phyloP scores from a whole-genome alignment of 148 eudicot genomes.

The Nepenthes mirabilis region DNA sequence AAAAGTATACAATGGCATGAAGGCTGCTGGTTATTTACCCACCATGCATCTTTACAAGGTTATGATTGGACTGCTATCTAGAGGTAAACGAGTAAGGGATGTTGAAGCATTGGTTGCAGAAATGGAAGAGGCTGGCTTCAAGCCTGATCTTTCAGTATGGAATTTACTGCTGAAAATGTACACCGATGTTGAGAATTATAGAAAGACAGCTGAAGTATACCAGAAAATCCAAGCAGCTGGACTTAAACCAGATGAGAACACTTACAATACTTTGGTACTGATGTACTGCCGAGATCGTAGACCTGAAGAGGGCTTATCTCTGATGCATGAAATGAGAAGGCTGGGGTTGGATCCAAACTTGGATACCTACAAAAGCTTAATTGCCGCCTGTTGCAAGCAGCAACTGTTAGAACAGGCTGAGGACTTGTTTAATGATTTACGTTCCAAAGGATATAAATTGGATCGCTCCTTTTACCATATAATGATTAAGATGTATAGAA shows the following conservation, averaged over 20 bases:
- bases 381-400: slow-evolving; percentile 68
- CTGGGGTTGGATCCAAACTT: slow-evolving; percentile 48
- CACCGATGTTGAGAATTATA: slow-evolving; percentile 61
- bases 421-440: slow-evolving; percentile 60
- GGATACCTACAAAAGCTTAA: slow-evolving; percentile 78
- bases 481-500: slow-evolving; percentile 90
- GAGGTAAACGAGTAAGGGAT: slow-evolving; percentile 75
- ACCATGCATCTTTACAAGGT: slow-evolving; percentile 90
- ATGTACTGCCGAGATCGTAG: slow-evolving; percentile 87
- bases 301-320: slow-evolving; percentile 65
- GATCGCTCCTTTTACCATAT: slow-evolving; percentile 87
- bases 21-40: slow-evolving; percentile 91
- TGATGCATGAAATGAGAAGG: slow-evolving; percentile 69
- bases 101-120: slow-evolving; percentile 78
- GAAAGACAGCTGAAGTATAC: slow-evolving; percentile 56
- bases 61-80: slow-evolving; percentile 66
- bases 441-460: slow-evolving; percentile 52
- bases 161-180: slow-evolving; percentile 83
- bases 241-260: slow-evolving; percentile 67
- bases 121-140: slow-evolving; percentile 84
- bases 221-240: slow-evolving; percentile 59
- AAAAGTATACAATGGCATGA: slow-evolving; percentile 92
- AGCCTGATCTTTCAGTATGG: slow-evolving; percentile 74
- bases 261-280: slow-evolving; percentile 68
- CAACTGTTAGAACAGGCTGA: slow-evolving; percentile 68